These are phyloP conservation scores for Lichenothelia convexa DNA, from an alignment of 495 filamentous ascomycete genomes.

Conservation along the genomic window DNA sequence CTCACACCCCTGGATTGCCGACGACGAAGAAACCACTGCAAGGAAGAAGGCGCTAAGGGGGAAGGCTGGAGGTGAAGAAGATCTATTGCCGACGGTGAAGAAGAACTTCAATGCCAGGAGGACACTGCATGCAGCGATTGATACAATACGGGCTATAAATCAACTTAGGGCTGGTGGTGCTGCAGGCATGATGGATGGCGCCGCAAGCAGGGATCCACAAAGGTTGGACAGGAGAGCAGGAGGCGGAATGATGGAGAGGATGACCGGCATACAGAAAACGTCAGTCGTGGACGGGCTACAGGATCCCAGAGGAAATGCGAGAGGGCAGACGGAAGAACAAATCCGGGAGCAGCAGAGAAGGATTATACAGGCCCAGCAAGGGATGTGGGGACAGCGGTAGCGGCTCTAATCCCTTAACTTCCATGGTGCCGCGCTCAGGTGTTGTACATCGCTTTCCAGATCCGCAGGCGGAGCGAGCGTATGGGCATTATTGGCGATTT, in stretches of 20 bases:
- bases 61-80: constrained; percentile 34
- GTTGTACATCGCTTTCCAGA: too few relatives aligned
- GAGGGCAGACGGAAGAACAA: constrained; percentile 46
- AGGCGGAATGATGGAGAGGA: constrained; percentile 5
- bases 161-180: constrained; percentile 76
- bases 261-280: constrained; percentile 6
- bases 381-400: constrained; percentile 35
- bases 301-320: constrained; percentile 38
- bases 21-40: constrained; percentile 24
- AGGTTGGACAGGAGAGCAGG: constrained; percentile 22
- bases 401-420: too few relatives aligned
- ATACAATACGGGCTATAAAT: constrained; percentile 95
- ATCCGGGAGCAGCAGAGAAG: constrained; percentile 41
- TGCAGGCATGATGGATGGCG: constrained; percentile 62
- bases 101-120: constrained; percentile 97
- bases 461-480: too few relatives aligned
- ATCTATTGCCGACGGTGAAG: constrained; percentile 82
- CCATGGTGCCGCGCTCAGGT: too few relatives aligned
- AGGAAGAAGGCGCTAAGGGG: too few relatives aligned
- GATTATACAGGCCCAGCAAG: constrained; percentile 41
- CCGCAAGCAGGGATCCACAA: constrained; percentile 44
- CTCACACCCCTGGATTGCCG: constrained; percentile 71
- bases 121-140: constrained; percentile 89
- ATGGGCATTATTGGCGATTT: too few relatives aligned
- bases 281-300: constrained; percentile 28